Conservation (phyloP, 768 basidiomycete genomes). For the Trametes maxima region DNA sequence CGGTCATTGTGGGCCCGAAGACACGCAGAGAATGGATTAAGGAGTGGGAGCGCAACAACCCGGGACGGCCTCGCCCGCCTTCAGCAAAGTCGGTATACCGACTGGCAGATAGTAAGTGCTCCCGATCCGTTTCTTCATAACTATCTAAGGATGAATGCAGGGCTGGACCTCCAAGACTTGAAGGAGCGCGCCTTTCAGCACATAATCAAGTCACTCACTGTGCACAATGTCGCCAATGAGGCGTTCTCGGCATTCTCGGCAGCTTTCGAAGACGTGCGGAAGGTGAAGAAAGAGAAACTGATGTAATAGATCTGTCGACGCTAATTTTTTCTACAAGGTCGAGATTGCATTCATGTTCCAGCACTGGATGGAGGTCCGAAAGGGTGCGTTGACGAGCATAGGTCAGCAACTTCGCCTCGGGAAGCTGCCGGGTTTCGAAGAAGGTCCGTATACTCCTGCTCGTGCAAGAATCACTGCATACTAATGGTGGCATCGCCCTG, state of each 20-base stretch:
- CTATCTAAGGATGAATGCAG: slow-evolving; percentile 37
- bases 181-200: slow-evolving; percentile 76
- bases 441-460: slow-evolving; percentile 49
- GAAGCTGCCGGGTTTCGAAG: slow-evolving; percentile 85
- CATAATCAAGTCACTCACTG: slow-evolving; percentile 73
- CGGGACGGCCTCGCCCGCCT: slow-evolving; percentile 67
- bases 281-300: slow-evolving; percentile 42
- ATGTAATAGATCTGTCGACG: background rate
- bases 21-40: slow-evolving; percentile 71
- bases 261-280: slow-evolving; percentile 78
- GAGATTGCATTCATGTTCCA: slow-evolving; percentile 79
- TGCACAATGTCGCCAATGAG: slow-evolving; percentile 83
- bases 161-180: slow-evolving; percentile 70
- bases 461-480: too few relatives aligned
- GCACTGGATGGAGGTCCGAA: slow-evolving; percentile 81
- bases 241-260: slow-evolving; percentile 86
- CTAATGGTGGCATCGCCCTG: background rate
- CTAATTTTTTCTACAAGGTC: slow-evolving; percentile 37
- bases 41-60: slow-evolving; percentile 63
- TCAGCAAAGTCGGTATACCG: slow-evolving; percentile 86
- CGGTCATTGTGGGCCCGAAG: slow-evolving; percentile 28
- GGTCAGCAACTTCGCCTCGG: slow-evolving; percentile 87
- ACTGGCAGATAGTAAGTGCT: slow-evolving; percentile 73
- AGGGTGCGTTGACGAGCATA: slow-evolving; percentile 77
- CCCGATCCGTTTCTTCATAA: background rate